Evolutionary conservation across 768 basidiomycete species (phyloP), one percentile per base, ranked within the genome.

Genomic region (Fibroporia radiculosa): DNA sequence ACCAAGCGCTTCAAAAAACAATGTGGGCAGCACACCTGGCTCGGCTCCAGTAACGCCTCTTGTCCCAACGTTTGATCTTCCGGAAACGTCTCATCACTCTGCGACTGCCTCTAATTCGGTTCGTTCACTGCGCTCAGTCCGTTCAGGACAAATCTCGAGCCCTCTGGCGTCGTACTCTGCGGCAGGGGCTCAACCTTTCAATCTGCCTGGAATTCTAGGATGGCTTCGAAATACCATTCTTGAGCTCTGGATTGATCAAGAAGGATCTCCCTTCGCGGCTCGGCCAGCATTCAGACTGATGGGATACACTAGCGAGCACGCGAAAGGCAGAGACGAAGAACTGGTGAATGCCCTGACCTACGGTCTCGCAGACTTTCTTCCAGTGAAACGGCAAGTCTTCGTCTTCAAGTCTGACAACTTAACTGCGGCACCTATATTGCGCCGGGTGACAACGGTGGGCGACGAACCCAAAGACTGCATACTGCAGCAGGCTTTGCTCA

Each of bases 221-320:
- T 84, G 82, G 80, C 68, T 85, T 10, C 68, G 71, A 50, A 66
- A 69, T 31, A 65, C 70, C 23, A 63, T 62, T 31, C 60, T 90
- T 24, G 77, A 84, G 45, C 64, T 91, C 26, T 73, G 79, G 60
- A 80, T 92, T 20, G 90, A 91, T 56, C 90, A 92, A 59, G 90
- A 91, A 64, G 82, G 85, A 3, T 88, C 87, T 54, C 76, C 87
- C 20, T n/a, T n/a, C n/a, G 70, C 74, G 14, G 69, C 81, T 5
- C 67, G 68, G 20, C 78, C 84, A 16, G 59, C 64, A 3, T 80
- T 90, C 65, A 71, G 66, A 50, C 73, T 80, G 31, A 65, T 69
- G 14, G 78, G 78, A 10, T 74, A 73, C 54, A 31, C 49, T 13
- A 45, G 50, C 11, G 27, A 25, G 6, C 16, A 26, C 16, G 28